Evolutionary conservation across 495 filamentous ascomycete species (phyloP), one percentile per base, ranked within the genome.

Genomic region (Neurospora hispaniola): DNA sequence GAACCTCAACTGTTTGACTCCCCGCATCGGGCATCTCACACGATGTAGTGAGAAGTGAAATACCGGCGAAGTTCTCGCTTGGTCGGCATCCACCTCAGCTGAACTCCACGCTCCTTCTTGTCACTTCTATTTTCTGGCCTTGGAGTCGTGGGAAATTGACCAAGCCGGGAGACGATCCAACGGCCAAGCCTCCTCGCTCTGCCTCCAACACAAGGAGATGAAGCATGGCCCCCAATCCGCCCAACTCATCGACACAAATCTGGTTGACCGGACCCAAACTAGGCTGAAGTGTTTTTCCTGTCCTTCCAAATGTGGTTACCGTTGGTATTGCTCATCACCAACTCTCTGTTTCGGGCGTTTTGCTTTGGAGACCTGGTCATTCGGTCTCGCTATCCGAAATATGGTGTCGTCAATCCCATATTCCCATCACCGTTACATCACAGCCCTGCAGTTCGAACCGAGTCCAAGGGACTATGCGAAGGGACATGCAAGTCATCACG

Each of bases 141-240:
- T 54, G 20, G 12, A 54, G 3, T 12, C 20, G 46, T 8, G n/a
- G 10, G 14, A 7, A 43, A 16, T 43, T n/a, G n/a, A 43, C 14
- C 14, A 16, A 43, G 10, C 20, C 4, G 20, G 9, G 11, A 5
- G 46, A 4, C n/a, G 48, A 59, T 23, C 23, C 48, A 35, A 16
- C 54, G 54, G 54, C 70, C 70, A 71, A 74, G 70, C 54, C 73
- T 62, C 73, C 23, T 41, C 39, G 5, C 73, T 70, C 71, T 74
- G 73, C 73, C 73, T 73, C 70, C 70, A 43, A 73, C 20, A 48
- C 39, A 31, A 31, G 48, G 31, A 20, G 40, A 71, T 75, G 59
- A 74, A 74, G 41, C 46, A 73, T n/a, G 42, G 73, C 75, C 73
- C 75, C 73, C 75, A 76, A 71, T 73, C 71, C 59, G 74, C 74